Evolutionary conservation across 1,284 basidiomycete genomes (phyloP), one percentile per base, ranked within the genome.

Genomic region (Phellopilus nigrolimitatus): DNA sequence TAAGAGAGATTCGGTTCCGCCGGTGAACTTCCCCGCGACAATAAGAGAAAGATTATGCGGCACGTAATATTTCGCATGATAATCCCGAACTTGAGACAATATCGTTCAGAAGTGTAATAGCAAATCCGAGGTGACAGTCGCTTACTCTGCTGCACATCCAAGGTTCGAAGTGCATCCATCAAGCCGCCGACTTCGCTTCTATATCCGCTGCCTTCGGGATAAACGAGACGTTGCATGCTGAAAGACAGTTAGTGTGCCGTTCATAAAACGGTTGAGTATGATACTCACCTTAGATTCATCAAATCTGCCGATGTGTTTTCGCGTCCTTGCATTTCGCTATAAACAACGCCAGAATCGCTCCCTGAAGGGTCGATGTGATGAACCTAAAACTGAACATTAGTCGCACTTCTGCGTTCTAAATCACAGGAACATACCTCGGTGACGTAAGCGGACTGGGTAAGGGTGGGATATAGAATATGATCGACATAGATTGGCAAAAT

Each of bases 281-380:
- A 45, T 8, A 69, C 74, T 51, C 61, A 92, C 91, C 80, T 72
- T 39, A 95, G 76, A 45, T 85, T 82, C 88, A 98, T 95, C 37
- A 97, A 73, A 71, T 97, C 93, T 10, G 82, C 84, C 0, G 89
- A 81, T 3, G 89, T 91, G 63, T 98, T 98, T 71, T 99, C 89
- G 43, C 95, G 79, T 0, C 93, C 97, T 71, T 99, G 95, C 97
- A 99, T 99, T 71, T 95, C 91, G 61, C 88, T 91, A 67, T 95
- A 97, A 24, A 99, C 97, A 2, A 99, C 97, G 41, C 97, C 97
- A 8, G 91, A 90, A 64, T 99, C 84, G 62, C 95, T 83, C 3
- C 92, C 95, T 62, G 91, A 82, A 8, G 79, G 79, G 66, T 98
- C 90, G 61, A 98, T 84, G 67, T 98, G 95, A 66, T 95, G 91